A percentile compares a stretch with the other conserved stretches of the same genome.
These are phyloP conservation scores for Epichloe brachyelytri DNA, from an alignment of 2,329 filamentous ascomycete species.

Conservation along the genomic window DNA sequence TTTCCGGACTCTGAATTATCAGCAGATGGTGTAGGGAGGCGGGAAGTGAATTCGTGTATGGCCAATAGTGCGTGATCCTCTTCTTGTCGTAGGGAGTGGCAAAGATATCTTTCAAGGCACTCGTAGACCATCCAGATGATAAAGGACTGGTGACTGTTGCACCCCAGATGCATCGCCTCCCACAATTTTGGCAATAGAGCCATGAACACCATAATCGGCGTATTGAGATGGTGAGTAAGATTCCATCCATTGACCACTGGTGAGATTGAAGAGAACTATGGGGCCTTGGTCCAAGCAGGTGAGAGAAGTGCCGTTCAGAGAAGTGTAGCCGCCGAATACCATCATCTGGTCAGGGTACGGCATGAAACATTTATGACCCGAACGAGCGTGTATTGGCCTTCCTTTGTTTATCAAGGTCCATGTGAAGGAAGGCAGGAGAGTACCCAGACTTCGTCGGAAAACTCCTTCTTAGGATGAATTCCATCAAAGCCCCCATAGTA, in stretches of 20 bases:
- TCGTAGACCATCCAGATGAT: slow-evolving; percentile 40
- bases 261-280: slow-evolving; percentile 61
- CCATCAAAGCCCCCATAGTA: slow-evolving; percentile 68
- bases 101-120: slow-evolving; percentile 40
- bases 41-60: slow-evolving; percentile 30
- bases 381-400: slow-evolving; percentile 42
- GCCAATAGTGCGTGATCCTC: slow-evolving; percentile 48
- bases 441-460: slow-evolving; percentile 64
- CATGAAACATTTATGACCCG: slow-evolving; percentile 63
- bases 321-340: slow-evolving; percentile 53
- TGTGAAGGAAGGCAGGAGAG: slow-evolving; percentile 69
- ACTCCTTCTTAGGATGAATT: slow-evolving; percentile 23
- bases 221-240: slow-evolving; percentile 53
- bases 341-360: slow-evolving; percentile 74
- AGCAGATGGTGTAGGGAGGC: not conserved
- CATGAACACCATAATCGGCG: slow-evolving; percentile 56
- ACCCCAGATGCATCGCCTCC: slow-evolving; percentile 54
- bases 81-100: slow-evolving; percentile 37
- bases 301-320: slow-evolving; percentile 13
- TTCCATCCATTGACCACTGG: slow-evolving; percentile 53
- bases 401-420: slow-evolving; percentile 49
- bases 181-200: slow-evolving; percentile 48
- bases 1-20: not conserved
- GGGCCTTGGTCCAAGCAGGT: slow-evolving; percentile 38
- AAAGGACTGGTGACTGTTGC: slow-evolving; percentile 57